These are phyloP conservation scores for Torulaspora quercuum DNA, from an alignment of 805 yeast species.

Conservation along the genomic window DNA sequence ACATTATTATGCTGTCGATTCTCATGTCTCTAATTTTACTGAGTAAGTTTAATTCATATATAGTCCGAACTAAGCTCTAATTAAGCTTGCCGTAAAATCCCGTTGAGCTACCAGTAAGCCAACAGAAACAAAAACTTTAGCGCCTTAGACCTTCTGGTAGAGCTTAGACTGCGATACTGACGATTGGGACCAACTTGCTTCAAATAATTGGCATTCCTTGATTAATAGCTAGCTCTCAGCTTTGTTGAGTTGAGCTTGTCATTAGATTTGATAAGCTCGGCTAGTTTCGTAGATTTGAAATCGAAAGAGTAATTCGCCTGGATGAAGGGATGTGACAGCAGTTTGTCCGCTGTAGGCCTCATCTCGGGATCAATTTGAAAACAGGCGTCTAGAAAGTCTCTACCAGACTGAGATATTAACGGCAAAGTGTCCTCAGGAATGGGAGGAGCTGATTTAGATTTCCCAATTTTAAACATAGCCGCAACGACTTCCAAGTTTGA, in stretches of 20 bases:
- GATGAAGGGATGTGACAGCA: slow-evolving; percentile 56
- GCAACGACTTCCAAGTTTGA: slow-evolving; percentile 91
- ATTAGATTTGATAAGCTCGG: slow-evolving; percentile 48
- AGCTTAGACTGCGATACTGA: no score
- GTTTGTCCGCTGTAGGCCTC: slow-evolving; percentile 79
- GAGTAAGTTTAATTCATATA: no score
- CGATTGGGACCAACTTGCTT: no score
- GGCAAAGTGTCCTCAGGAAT: slow-evolving; percentile 84
- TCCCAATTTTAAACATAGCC: slow-evolving; percentile 87
- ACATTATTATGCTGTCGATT: slow-evolving; percentile 17
- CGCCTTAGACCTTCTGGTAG: no score
- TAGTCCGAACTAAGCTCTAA: no score
- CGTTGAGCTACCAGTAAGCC: no score
- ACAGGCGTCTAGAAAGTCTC: slow-evolving; percentile 69
- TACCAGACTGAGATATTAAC: slow-evolving; percentile 60
- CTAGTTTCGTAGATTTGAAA: slow-evolving; percentile 54
- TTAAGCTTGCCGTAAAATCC: no score
- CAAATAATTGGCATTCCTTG: no score
- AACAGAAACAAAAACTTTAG: no score
- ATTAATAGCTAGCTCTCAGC: slow-evolving; percentile 29
- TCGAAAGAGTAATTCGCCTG: slow-evolving; percentile 41
- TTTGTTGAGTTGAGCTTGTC: slow-evolving; percentile 37
- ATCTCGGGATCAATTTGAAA: slow-evolving; percentile 73
- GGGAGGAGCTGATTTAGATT: slow-evolving; percentile 87
- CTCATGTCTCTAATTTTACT: no score